Conservation (phyloP, 495 filamentous ascomycete genomes). For the Penicillium flavigenum region DNA sequence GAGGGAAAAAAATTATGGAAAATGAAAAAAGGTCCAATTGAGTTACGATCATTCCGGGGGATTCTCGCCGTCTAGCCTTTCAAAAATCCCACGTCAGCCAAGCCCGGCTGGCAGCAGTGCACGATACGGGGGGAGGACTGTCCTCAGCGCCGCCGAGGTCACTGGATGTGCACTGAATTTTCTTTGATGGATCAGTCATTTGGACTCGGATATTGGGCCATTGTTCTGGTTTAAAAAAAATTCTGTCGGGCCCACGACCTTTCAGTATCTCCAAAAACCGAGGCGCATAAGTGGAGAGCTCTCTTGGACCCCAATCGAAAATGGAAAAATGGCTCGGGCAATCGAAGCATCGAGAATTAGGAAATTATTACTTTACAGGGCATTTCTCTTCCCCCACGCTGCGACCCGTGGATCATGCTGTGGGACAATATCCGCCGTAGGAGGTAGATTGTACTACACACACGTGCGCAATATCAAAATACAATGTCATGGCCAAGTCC, state of each 20-base stretch:
- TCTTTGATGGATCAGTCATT: background rate
- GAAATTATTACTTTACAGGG: background rate
- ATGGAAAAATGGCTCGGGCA: conserved; percentile 15
- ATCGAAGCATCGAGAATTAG: conserved; percentile 20
- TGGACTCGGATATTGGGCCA: background rate
- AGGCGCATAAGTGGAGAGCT: conserved; percentile 18
- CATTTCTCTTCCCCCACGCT: background rate
- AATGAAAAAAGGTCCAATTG: conserved; percentile 10
- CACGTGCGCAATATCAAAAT: background rate
- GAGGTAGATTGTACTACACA: background rate
- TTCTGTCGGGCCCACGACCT: conserved; percentile 1
- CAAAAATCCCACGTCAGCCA: conserved; percentile 35
- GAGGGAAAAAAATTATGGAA: background rate
- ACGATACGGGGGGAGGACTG: background rate
- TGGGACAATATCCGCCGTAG: conserved; percentile 2
- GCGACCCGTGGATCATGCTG: conserved; percentile 8
- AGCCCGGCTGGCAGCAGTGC: conserved; percentile 14
- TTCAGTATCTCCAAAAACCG: conserved; percentile 1
- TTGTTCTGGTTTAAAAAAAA: conserved; percentile 5
- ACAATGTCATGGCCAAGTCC: background rate
- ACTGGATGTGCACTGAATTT: background rate
- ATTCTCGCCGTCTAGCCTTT: conserved; percentile 34
- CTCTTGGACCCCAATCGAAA: conserved; percentile 1
- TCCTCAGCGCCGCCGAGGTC: conserved; percentile 8
- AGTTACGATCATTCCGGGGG: conserved; percentile 37